Conservation (phyloP, 2,329 filamentous ascomycete species). For the Cladosporium cucumerinum region DNA sequence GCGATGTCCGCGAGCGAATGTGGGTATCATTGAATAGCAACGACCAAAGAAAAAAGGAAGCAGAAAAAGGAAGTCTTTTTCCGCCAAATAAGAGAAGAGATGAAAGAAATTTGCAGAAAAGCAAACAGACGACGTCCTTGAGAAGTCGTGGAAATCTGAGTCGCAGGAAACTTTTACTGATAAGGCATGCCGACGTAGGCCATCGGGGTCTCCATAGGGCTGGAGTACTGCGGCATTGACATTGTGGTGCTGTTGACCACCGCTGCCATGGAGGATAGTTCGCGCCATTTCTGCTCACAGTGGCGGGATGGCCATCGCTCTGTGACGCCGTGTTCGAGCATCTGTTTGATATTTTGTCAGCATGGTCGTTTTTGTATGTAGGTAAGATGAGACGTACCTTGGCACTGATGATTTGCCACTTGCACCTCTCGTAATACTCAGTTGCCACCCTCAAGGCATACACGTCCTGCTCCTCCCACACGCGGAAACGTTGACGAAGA, state of each 20-base stretch:
- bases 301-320: conserved; percentile 52
- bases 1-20: conserved; percentile 21
- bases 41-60: background rate
- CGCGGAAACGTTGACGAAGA: conserved; percentile 48
- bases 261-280: conserved; percentile 33
- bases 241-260: conserved; percentile 5
- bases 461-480: conserved; percentile 52
- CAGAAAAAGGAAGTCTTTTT: background rate
- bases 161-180: background rate
- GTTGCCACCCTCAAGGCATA: conserved; percentile 49
- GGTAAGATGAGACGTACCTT: conserved; percentile 40
- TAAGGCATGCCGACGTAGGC: conserved; percentile 29
- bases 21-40: conserved; percentile 23
- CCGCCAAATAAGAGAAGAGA: background rate
- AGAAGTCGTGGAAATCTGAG: background rate
- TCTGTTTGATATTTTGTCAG: conserved; percentile 39
- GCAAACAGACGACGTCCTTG: background rate
- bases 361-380: background rate
- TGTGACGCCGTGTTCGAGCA: conserved; percentile 49
- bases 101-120: background rate
- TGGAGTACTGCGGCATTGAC: conserved; percentile 26
- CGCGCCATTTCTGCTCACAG: conserved; percentile 52
- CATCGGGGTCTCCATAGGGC: conserved; percentile 26
- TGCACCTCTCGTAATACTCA: conserved; percentile 52
- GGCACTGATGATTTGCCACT: conserved; percentile 52